These are phyloP conservation scores for Suillus placidus DNA, from an alignment of 768 basidiomycete genomes.

Conservation along the genomic window DNA sequence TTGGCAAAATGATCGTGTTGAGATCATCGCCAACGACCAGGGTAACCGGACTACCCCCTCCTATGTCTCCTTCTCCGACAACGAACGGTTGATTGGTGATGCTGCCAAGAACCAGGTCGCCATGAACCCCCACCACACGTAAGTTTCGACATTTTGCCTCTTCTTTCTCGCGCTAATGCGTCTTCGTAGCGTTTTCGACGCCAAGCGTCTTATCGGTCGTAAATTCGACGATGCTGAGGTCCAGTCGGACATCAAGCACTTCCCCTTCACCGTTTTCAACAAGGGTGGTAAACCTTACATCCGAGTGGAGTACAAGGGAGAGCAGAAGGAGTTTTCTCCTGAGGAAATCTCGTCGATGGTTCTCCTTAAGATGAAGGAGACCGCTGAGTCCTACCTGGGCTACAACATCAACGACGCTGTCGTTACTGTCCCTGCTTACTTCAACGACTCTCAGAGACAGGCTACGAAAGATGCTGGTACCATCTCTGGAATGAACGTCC, in stretches of 20 bases:
- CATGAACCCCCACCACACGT: conserved; percentile 97
- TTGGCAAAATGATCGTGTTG: conserved; percentile 99
- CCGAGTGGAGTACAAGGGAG: conserved; percentile 88
- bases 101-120: conserved; percentile 99
- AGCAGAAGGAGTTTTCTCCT: conserved; percentile 93
- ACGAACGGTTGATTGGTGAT: conserved; percentile 97
- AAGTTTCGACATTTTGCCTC: conserved; percentile 20
- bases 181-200: conserved; percentile 83
- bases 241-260: conserved; percentile 84
- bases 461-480: conserved; percentile 98
- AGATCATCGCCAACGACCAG: conserved; percentile 97
- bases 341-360: conserved; percentile 99
- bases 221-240: conserved; percentile 87
- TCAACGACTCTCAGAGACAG: conserved; percentile 98
- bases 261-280: conserved; percentile 91
- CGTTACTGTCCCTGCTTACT: conserved; percentile 96
- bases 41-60: conserved; percentile 96
- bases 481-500: conserved; percentile 92
- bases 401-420: conserved; percentile 85
- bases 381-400: conserved; percentile 94
- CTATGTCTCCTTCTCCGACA: conserved; percentile 93
- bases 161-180: conserved; percentile 13
- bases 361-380: conserved; percentile 97
- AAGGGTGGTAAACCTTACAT: conserved; percentile 89
- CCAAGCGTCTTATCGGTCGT: conserved; percentile 96